Evolutionary conservation across 2,329 filamentous ascomycete species (phyloP).

Genomic region (Curvularia lunata): DNA sequence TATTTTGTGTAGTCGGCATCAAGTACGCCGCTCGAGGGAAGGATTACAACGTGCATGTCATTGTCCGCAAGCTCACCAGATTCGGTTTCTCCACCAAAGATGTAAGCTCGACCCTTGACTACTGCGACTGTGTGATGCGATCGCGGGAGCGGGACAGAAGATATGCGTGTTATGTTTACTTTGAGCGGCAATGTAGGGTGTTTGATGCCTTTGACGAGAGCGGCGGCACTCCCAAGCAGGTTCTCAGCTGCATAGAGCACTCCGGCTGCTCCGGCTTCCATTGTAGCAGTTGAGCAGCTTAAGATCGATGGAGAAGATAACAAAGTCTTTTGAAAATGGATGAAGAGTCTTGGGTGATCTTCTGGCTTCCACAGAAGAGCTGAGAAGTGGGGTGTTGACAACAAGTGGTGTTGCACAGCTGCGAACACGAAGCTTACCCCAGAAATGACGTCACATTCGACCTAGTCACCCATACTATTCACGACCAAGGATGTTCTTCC

Average conservation of each 20-base stretch:
- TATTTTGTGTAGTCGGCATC: constrained; percentile 52
- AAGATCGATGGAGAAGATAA: not conserved
- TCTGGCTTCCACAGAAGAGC: not conserved
- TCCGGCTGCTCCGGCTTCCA: constrained; percentile 49
- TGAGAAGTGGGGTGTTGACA: constrained; percentile 2
- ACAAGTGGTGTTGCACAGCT: constrained; percentile 15
- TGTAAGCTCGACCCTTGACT: constrained; percentile 61
- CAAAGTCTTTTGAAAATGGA: not conserved
- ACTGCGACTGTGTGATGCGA: constrained; percentile 61
- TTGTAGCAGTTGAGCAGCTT: constrained; percentile 48
- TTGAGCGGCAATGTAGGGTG: constrained; percentile 60
- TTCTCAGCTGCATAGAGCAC: constrained; percentile 48
- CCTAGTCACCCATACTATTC: constrained; percentile 2
- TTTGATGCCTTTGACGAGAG: constrained; percentile 56
- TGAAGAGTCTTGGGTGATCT: not conserved
- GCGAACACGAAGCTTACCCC: constrained; percentile 9
- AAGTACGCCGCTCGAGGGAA: constrained; percentile 55
- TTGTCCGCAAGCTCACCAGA: constrained; percentile 55
- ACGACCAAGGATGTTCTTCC: not conserved
- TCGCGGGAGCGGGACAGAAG: constrained; percentile 53
- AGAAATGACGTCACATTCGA: constrained; percentile 16
- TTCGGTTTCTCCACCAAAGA: constrained; percentile 59
- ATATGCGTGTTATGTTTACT: constrained; percentile 58
- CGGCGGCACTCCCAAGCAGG: constrained; percentile 50
- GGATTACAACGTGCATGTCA: constrained; percentile 60